Conservation (phyloP, 345 rosid species). For the Gossypium arboreum region DNA sequence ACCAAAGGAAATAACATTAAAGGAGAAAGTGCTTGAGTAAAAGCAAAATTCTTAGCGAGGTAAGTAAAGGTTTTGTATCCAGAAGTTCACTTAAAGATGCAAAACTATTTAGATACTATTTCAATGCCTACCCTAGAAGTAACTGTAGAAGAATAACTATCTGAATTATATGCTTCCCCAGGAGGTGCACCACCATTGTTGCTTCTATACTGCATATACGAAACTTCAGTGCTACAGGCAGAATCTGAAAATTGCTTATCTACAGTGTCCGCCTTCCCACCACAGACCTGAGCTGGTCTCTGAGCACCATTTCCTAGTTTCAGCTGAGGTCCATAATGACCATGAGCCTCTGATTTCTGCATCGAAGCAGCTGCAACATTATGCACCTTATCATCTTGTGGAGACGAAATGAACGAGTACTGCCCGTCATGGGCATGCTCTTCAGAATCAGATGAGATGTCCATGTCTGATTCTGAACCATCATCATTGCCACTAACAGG, state of each 20-base stretch:
- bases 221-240: constrained; percentile 60
- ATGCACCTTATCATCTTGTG: constrained; percentile 45
- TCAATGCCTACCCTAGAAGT: constrained; percentile 28
- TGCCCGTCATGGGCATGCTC: constrained; percentile 43
- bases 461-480: constrained; percentile 64
- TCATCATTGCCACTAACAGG: constrained; percentile 30
- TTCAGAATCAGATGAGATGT: constrained; percentile 53
- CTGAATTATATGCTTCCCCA: constrained; percentile 34
- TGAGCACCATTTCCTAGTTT: constrained; percentile 20
- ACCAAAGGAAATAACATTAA: not conserved
- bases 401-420: constrained; percentile 47
- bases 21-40: not conserved
- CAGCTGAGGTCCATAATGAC: not conserved
- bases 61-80: constrained; percentile 7
- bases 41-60: not conserved
- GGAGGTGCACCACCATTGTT: constrained; percentile 29
- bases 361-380: constrained; percentile 24
- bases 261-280: constrained; percentile 18
- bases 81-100: constrained; percentile 4
- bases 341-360: constrained; percentile 12
- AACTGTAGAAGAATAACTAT: constrained; percentile 40
- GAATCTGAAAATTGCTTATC: constrained; percentile 58
- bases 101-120: constrained; percentile 31
- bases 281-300: constrained; percentile 16
- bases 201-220: constrained; percentile 41